Evolutionary conservation across 139 green algal genomes (phyloP), one percentile per base, ranked within the genome.

Genomic region (Pleodorina starrii): DNA sequence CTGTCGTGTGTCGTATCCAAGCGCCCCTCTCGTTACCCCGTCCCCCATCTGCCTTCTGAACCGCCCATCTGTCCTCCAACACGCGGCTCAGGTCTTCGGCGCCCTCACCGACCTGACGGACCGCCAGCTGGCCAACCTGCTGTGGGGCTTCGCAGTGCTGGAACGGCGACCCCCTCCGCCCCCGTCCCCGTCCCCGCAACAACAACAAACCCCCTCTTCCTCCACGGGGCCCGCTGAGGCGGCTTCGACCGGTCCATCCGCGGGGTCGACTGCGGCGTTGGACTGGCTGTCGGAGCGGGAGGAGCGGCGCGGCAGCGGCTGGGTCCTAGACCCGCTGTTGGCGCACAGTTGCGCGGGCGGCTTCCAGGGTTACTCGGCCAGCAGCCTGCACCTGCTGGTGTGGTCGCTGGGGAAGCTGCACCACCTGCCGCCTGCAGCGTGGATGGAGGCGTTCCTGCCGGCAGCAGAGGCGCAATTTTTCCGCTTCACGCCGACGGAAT

Each of bases 91-190:
- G 88, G 89, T 92, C 36, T 92, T 90, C 75, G 42, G 54, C 35
- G 44, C 83, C 0, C 63, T 92, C 7, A 90, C 89, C 29, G 91
- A 94, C 51, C 90, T 95, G 51, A 90, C 35, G 3, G 80, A 92
- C 44, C 80, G 82, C 12, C 89, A 94, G 82, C 63, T 93, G 51
- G 90, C 88, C 5, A 95, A 94, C 85, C 85, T 95, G 71, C 82
- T 94, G 75, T 95, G 91, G 90, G 86, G 73, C 27, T 86, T 93
- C 16, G 91, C 93, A 10, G 87, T 93, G 40, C 86, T 95, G 29
- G 84, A 92, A 68, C 89, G 81, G 23, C 81, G 81, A 9, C 59
- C 60, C 16, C 1, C 40, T 19, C 1, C 40, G 23, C 32, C 9
- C 54, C 32, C 48, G 74, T 0, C 27, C 9, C 27, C 44, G 5